These are phyloP conservation scores for Pisolithus marmoratus DNA, from an alignment of 768 basidiomycete genomes.

Conservation along the genomic window DNA sequence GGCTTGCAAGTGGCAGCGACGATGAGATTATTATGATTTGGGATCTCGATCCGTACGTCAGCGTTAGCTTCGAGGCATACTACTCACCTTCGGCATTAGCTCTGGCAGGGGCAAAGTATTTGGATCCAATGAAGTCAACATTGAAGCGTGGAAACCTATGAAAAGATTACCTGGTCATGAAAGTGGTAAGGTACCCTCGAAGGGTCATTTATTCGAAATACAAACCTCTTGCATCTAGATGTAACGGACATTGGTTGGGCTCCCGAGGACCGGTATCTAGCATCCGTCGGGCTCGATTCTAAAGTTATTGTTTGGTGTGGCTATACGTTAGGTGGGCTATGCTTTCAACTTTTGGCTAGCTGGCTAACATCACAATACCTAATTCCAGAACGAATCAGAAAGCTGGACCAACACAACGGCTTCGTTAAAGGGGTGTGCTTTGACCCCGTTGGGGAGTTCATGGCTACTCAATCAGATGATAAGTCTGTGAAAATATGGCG, in stretches of 20 bases:
- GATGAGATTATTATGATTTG: constrained; percentile 95
- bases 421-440: constrained; percentile 99
- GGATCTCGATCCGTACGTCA: constrained; percentile 88
- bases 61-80: constrained; percentile 2
- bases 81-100: constrained; percentile 32
- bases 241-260: constrained; percentile 96
- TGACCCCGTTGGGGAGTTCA: constrained; percentile 96
- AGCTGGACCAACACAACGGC: constrained; percentile 85
- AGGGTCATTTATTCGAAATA: background rate
- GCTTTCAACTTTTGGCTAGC: background rate
- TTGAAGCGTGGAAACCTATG: constrained; percentile 95
- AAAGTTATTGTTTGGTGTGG: constrained; percentile 93
- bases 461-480: constrained; percentile 98
- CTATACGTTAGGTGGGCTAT: constrained; percentile 67
- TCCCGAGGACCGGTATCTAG: constrained; percentile 85
- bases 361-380: background rate
- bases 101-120: constrained; percentile 81
- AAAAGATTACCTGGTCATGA: constrained; percentile 91
- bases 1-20: constrained; percentile 95
- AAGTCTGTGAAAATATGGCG: constrained; percentile 96
- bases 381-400: constrained; percentile 66
- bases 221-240: constrained; percentile 44
- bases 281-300: constrained; percentile 91
- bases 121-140: constrained; percentile 92
- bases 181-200: constrained; percentile 56